These are phyloP conservation scores for Bolboschoenoplectus hybrid DNA, from an alignment of 202 grass and related monocot species.

Conservation along the genomic window DNA sequence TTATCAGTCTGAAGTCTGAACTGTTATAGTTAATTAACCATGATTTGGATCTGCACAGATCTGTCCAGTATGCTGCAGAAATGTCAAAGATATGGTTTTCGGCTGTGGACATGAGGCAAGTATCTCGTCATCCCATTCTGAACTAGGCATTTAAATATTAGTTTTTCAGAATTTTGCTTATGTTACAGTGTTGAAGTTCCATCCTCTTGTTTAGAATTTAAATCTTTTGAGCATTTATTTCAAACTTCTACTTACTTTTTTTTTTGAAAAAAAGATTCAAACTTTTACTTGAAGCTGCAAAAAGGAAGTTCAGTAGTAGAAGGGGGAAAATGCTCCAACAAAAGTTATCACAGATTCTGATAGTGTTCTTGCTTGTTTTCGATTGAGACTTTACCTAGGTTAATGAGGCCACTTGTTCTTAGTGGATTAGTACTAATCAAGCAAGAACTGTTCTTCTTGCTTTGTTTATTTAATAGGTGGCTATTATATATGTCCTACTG, in stretches of 20 bases:
- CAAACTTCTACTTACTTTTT: background rate
- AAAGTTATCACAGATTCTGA: background rate
- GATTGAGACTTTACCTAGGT: background rate
- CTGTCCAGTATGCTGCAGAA: conserved; percentile 39
- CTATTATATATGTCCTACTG: background rate
- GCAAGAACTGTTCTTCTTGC: background rate
- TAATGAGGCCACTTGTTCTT: background rate
- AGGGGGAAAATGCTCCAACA: background rate
- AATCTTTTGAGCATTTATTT: background rate
- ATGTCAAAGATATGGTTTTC: conserved; percentile 44
- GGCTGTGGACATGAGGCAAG: conserved; percentile 47
- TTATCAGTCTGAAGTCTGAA: background rate
- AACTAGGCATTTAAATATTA: conserved; percentile 11
- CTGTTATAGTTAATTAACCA: conserved; percentile 8
- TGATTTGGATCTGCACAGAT: conserved; percentile 32
- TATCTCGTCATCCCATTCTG: background rate
- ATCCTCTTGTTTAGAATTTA: background rate
- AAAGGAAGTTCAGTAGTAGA: background rate
- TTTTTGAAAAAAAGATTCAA: background rate
- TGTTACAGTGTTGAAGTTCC: background rate
- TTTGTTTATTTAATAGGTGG: background rate
- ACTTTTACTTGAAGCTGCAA: background rate
- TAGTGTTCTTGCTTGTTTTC: background rate
- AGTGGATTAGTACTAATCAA: background rate
- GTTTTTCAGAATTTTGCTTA: background rate